Conservation (phyloP, 2,329 filamentous ascomycete genomes). For the Aureobasidium musti region DNA sequence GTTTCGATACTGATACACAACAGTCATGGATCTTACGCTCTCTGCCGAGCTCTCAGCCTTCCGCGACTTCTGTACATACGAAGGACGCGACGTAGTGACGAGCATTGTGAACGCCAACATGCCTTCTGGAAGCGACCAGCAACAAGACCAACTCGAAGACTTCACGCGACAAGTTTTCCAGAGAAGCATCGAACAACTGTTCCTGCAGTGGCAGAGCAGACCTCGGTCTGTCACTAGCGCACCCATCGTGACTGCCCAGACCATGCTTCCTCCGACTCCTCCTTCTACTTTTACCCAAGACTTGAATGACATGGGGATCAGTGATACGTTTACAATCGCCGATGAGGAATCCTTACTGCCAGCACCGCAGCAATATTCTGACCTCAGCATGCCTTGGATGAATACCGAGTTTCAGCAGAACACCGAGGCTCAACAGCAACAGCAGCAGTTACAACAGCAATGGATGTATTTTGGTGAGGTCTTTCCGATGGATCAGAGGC, state of each 20-base stretch:
- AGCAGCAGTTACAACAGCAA: constrained; percentile 13
- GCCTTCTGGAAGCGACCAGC: not conserved
- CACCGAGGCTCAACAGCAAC: not conserved
- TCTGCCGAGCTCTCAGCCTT: constrained; percentile 20
- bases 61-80: not conserved
- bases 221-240: not conserved
- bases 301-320: constrained; percentile 9
- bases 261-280: constrained; percentile 9
- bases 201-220: constrained; percentile 9
- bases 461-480: constrained; percentile 16
- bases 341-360: not conserved
- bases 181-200: not conserved
- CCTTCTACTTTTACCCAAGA: not conserved
- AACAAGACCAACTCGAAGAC: constrained; percentile 2
- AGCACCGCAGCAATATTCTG: not conserved
- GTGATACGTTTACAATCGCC: not conserved
- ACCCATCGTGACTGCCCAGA: not conserved
- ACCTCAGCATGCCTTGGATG: not conserved
- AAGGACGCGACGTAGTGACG: constrained; percentile 4
- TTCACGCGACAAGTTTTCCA: constrained; percentile 15
- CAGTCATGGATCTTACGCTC: constrained; percentile 17
- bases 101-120: not conserved
- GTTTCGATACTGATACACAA: not conserved
- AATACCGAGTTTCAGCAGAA: not conserved
- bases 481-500: not conserved